Conservation (phyloP, 1,284 basidiomycete species). For the Moesziomyces parantarcticus region DNA sequence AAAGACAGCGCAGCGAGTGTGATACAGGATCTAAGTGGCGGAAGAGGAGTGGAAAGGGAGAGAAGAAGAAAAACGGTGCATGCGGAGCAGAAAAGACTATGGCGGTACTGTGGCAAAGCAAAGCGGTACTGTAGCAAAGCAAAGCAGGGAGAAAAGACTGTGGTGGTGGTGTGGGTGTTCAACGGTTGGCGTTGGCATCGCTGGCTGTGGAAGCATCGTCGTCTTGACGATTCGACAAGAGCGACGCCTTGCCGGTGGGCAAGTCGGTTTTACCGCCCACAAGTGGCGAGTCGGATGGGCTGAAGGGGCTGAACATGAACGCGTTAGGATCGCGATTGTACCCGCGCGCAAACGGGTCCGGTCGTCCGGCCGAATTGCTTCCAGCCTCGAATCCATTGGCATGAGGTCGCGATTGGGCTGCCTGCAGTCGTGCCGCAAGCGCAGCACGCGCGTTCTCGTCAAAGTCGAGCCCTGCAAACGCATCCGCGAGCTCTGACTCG, state of each 20-base stretch:
- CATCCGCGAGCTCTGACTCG: slow-evolving; percentile 32
- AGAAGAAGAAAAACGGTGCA: too few species aligned
- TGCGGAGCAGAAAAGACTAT: too few species aligned
- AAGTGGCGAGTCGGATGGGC: slow-evolving; percentile 48
- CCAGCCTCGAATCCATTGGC: slow-evolving; percentile 3
- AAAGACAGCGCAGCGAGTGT: too few species aligned
- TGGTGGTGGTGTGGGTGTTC: background rate
- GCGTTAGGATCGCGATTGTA: slow-evolving; percentile 46
- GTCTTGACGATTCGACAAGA: slow-evolving; percentile 20
- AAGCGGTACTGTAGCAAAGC: too few species aligned
- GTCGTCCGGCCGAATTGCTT: slow-evolving; percentile 4
- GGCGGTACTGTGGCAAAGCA: too few species aligned
- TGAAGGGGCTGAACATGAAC: slow-evolving; percentile 56
- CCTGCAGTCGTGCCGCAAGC: slow-evolving; percentile 25
- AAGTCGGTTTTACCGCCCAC: slow-evolving; percentile 44
- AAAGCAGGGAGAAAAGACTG: too few species aligned
- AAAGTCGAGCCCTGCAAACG: slow-evolving; percentile 39
- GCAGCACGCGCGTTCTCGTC: slow-evolving; percentile 26
- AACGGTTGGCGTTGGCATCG: slow-evolving; percentile 12
- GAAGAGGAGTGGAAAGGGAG: too few species aligned
- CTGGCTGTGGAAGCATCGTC: slow-evolving; percentile 4
- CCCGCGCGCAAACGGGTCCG: slow-evolving; percentile 24
- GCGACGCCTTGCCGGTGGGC: slow-evolving; percentile 21
- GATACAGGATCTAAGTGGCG: too few species aligned
- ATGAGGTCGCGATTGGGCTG: slow-evolving; percentile 7